Evolutionary conservation across 352 stramenopile species (phyloP).

Genomic region (Phytophthora sp.): DNA sequence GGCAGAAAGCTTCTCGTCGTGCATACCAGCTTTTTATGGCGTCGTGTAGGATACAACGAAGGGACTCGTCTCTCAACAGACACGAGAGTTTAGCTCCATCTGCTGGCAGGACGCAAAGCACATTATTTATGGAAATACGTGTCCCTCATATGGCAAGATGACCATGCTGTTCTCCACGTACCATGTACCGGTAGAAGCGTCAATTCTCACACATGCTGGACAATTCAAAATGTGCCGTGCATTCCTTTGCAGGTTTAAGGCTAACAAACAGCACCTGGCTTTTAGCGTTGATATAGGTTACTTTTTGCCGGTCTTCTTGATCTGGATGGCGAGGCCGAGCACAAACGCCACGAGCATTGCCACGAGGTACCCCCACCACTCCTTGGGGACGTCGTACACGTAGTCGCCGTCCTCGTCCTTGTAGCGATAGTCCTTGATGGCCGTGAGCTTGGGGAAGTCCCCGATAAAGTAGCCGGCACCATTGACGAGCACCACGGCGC

Average conservation of each 20-base stretch:
- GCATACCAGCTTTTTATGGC: background rate
- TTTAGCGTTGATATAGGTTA: slow-evolving; percentile 18
- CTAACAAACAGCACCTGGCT: slow-evolving; percentile 11
- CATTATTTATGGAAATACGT: no score
- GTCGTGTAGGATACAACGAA: background rate
- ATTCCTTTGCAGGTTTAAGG: slow-evolving; percentile 7
- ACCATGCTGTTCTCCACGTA: background rate
- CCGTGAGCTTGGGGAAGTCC: slow-evolving; percentile 48
- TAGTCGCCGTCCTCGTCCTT: slow-evolving; percentile 42
- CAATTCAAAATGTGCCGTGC: slow-evolving; percentile 16
- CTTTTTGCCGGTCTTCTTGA: slow-evolving; percentile 60
- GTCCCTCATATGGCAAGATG: slow-evolving; percentile 2
- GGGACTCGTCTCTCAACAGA: slow-evolving; percentile 8
- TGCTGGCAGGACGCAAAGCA: background rate
- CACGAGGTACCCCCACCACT: slow-evolving; percentile 61
- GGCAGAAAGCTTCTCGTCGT: background rate
- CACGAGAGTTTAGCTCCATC: slow-evolving; percentile 3
- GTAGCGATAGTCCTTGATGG: slow-evolving; percentile 48
- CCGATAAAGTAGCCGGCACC: slow-evolving; percentile 70
- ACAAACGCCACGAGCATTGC: slow-evolving; percentile 53
- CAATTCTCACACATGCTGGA: background rate
- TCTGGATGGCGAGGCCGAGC: slow-evolving; percentile 55
- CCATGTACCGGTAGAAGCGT: slow-evolving; percentile 11
- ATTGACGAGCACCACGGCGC: slow-evolving; percentile 48
- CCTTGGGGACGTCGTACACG: slow-evolving; percentile 53